These are phyloP conservation scores for Diaporthe batatas DNA, from an alignment of 2,329 filamentous ascomycete genomes.

Conservation along the genomic window DNA sequence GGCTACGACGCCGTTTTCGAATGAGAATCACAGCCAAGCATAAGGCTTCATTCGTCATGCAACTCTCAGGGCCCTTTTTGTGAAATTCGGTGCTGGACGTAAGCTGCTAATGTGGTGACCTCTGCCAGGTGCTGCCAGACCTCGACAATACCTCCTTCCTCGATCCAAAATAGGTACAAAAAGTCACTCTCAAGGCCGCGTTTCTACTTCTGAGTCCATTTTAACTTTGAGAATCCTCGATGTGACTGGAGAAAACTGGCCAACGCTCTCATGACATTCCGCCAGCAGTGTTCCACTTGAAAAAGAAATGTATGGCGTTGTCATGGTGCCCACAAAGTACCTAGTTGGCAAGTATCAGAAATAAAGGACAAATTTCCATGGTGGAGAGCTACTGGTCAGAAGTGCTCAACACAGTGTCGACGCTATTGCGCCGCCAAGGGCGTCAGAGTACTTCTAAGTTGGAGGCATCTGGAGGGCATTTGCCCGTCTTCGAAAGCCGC, in stretches of 20 bases:
- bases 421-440: too few species aligned
- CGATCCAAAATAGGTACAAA: too few species aligned
- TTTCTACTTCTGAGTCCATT: too few species aligned
- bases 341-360: neutral
- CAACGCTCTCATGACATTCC: too few species aligned
- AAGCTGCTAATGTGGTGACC: neutral
- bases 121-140: too few species aligned
- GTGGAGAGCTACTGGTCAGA: neutral
- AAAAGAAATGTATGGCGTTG: neutral
- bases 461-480: neutral
- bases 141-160: too few species aligned
- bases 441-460: neutral
- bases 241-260: too few species aligned
- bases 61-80: neutral
- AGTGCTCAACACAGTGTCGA: neutral
- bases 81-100: neutral
- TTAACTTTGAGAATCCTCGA: too few species aligned
- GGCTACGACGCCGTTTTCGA: neutral
- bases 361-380: neutral
- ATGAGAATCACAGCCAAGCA: constrained; percentile 8
- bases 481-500: neutral
- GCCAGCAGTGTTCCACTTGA: too few species aligned
- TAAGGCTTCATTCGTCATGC: neutral
- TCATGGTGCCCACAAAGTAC: neutral
- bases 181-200: too few species aligned